Conservation (phyloP, 2,329 filamentous ascomycete genomes). For the Penicillium brasilianum region DNA sequence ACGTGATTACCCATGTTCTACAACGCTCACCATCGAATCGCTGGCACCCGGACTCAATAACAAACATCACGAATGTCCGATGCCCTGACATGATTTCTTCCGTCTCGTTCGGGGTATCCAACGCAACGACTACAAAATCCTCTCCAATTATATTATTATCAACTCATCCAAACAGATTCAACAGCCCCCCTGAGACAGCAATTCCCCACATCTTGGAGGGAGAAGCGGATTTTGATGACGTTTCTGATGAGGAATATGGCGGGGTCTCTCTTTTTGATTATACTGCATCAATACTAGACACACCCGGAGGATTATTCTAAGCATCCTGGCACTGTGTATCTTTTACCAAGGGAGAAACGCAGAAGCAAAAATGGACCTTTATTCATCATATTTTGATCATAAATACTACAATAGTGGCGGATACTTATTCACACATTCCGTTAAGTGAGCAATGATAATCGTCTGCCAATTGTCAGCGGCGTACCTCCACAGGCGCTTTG, state of each 20-base stretch:
- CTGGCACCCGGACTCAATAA: conserved; percentile 36
- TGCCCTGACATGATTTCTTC: not conserved
- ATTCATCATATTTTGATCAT: conserved; percentile 1
- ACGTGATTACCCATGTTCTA: conserved; percentile 32
- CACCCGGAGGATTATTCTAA: not conserved
- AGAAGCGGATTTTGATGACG: not conserved
- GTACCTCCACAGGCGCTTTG: not conserved
- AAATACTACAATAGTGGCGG: not conserved
- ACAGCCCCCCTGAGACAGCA: not conserved
- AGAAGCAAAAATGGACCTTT: not conserved
- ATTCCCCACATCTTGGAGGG: not conserved
- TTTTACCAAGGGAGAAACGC: not conserved
- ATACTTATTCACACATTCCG: not conserved
- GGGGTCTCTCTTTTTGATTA: conserved; percentile 6
- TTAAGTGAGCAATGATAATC: not conserved
- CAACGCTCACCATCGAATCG: conserved; percentile 24
- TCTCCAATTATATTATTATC: not conserved
- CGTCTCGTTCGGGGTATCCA: not conserved
- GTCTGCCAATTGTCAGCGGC: not conserved
- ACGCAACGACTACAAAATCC: not conserved
- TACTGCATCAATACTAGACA: not conserved
- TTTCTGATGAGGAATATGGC: not conserved
- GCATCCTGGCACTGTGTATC: not conserved
- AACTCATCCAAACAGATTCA: not conserved
- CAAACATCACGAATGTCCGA: conserved; percentile 23